Conservation (phyloP, 2,329 filamentous ascomycete species). For the Fusarium robinianum region DNA sequence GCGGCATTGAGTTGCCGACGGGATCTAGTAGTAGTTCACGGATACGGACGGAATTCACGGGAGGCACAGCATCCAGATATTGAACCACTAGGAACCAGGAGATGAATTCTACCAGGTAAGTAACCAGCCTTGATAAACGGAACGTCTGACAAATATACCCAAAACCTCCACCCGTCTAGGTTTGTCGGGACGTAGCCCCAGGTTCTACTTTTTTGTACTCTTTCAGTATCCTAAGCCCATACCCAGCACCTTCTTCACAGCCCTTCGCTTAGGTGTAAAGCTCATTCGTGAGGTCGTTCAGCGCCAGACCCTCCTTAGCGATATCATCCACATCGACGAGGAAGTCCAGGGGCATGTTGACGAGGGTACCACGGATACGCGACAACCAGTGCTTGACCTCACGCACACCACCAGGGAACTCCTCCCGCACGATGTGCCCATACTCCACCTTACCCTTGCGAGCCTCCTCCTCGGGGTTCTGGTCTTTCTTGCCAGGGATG, state of each 20-base stretch:
- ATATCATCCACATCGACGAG: conserved; percentile 81
- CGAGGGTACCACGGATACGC: conserved; percentile 69
- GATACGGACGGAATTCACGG: too few relatives aligned
- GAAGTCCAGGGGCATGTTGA: conserved; percentile 93
- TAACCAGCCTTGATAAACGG: too few relatives aligned
- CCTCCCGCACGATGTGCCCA: conserved; percentile 83
- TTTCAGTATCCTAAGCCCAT: neutral
- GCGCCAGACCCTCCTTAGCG: conserved; percentile 75
- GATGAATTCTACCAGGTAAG: too few relatives aligned
- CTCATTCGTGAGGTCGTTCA: conserved; percentile 74
- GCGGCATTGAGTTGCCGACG: too few relatives aligned
- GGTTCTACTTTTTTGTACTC: neutral
- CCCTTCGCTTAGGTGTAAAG: conserved; percentile 62
- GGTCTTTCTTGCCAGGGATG: conserved; percentile 56
- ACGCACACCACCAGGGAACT: conserved; percentile 73
- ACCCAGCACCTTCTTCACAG: neutral
- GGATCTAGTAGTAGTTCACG: too few relatives aligned
- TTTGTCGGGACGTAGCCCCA: neutral
- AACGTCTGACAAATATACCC: too few relatives aligned
- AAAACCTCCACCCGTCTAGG: too few relatives aligned
- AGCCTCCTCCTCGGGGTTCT: conserved; percentile 52
- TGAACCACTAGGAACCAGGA: too few relatives aligned
- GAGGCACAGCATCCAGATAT: too few relatives aligned
- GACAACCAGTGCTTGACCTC: conserved; percentile 73
- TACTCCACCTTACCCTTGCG: conserved; percentile 70